Conservation (phyloP, 805 yeast species). For the Candida coleopterorum region DNA sequence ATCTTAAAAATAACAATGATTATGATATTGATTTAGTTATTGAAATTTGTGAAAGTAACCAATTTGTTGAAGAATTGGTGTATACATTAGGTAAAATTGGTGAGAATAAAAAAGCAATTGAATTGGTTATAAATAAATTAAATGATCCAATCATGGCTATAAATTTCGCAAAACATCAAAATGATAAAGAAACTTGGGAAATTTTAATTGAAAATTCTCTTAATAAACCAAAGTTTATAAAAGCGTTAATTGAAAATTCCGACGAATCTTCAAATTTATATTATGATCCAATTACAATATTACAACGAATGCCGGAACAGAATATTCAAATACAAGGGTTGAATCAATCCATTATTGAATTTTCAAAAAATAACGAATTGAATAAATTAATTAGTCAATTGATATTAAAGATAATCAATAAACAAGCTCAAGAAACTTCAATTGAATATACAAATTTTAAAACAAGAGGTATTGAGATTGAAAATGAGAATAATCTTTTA, state of each 20-base stretch:
- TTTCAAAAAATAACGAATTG: slow-evolving; percentile 61
- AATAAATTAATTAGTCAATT: slow-evolving; percentile 47
- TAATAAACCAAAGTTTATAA: slow-evolving; percentile 70
- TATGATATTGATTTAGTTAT: slow-evolving; percentile 71
- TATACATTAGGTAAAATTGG: slow-evolving; percentile 81
- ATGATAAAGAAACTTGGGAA: slow-evolving; percentile 78
- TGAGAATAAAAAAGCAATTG: slow-evolving; percentile 68
- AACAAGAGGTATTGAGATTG: slow-evolving; percentile 25
- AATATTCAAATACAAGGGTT: slow-evolving; percentile 63
- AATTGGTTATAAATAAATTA: slow-evolving; percentile 68
- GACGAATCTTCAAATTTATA: slow-evolving; percentile 45
- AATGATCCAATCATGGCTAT: slow-evolving; percentile 80
- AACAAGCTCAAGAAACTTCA: slow-evolving; percentile 26
- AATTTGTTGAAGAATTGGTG: slow-evolving; percentile 66
- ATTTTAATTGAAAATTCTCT: slow-evolving; percentile 66
- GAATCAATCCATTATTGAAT: slow-evolving; percentile 52
- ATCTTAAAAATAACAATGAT: slow-evolving; percentile 54
- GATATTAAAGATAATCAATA: slow-evolving; percentile 37
- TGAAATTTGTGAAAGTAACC: slow-evolving; percentile 51
- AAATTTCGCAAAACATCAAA: slow-evolving; percentile 61
- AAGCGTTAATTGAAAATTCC: slow-evolving; percentile 64
- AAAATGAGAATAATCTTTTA: slow-evolving; percentile 15
- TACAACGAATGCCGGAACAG: slow-evolving; percentile 59
- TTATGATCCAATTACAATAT: slow-evolving; percentile 63
- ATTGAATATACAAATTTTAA: slow-evolving; percentile 15